These are phyloP conservation scores for Trypanosoma lewisi DNA, from an alignment of 208 protist species.

Conservation along the genomic window DNA sequence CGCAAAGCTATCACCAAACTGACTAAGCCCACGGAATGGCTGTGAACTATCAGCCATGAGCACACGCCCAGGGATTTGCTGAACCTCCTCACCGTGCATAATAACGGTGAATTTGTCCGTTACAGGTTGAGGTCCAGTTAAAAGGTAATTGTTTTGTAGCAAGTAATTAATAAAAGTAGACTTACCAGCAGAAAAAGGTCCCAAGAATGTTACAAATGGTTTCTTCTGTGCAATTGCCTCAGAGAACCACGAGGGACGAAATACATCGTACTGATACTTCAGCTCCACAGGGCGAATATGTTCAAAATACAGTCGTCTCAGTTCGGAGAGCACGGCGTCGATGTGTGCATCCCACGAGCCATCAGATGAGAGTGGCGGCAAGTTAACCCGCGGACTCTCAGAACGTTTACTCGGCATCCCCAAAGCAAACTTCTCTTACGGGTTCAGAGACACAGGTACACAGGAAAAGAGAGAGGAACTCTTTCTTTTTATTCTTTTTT, in stretches of 20 bases:
- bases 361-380: conserved; percentile 18
- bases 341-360: conserved; percentile 74
- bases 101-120: conserved; percentile 95
- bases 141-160: conserved; percentile 76
- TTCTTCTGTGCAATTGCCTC: conserved; percentile 73
- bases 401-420: conserved; percentile 13
- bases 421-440: neutral
- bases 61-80: conserved; percentile 87
- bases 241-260: conserved; percentile 59
- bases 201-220: conserved; percentile 86
- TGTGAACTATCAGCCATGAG: conserved; percentile 76
- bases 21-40: conserved; percentile 87
- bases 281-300: conserved; percentile 63
- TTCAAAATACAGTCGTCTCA: conserved; percentile 56
- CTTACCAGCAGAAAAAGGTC: conserved; percentile 90
- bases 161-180: conserved; percentile 95
- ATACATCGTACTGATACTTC: conserved; percentile 66
- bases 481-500: neutral
- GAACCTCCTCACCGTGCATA: conserved; percentile 83
- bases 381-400: neutral
- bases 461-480: too few species aligned
- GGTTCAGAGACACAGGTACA: too few species aligned
- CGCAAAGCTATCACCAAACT: conserved; percentile 88
- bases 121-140: conserved; percentile 93
- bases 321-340: conserved; percentile 40